phyloP scores from a whole-genome alignment of 2,329 filamentous ascomycete species.

The Fusarium sp. region DNA sequence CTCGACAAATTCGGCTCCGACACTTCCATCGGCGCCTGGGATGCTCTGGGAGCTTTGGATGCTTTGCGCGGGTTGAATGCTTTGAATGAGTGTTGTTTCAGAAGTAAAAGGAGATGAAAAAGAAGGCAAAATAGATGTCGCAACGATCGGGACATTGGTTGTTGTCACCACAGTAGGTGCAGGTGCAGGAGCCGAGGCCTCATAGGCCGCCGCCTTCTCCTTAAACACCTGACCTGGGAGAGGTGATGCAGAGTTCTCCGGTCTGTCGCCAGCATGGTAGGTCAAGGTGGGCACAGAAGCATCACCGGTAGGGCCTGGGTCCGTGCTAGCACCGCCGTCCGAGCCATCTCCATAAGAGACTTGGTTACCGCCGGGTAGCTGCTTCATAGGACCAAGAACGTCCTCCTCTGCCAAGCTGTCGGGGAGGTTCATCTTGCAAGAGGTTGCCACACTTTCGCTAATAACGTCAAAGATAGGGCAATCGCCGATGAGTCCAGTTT shows the following conservation, averaged over 20 bases:
- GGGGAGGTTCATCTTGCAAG: constrained; percentile 75
- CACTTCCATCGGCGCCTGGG: constrained; percentile 18
- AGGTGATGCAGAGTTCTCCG: constrained; percentile 49
- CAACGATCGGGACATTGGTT: constrained; percentile 13
- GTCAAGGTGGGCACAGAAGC: constrained; percentile 44
- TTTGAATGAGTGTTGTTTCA: constrained; percentile 16
- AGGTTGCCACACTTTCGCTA: constrained; percentile 64
- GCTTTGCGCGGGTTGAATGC: constrained; percentile 9
- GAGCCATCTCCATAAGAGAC: constrained; percentile 53
- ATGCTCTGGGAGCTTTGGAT: constrained; percentile 10
- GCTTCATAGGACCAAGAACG: constrained; percentile 64
- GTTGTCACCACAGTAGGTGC: constrained; percentile 24
- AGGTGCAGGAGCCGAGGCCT: constrained; percentile 31
- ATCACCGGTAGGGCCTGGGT: constrained; percentile 18
- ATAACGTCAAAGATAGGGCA: constrained; percentile 83
- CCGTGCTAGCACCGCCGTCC: constrained; percentile 15
- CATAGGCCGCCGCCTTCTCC: constrained; percentile 43
- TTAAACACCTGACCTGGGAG: constrained; percentile 60
- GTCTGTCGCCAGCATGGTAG: constrained; percentile 53
- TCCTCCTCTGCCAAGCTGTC: constrained; percentile 68
- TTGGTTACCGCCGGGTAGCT: constrained; percentile 74
- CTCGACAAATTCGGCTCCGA: constrained; percentile 26
- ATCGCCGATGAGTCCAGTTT: constrained; percentile 75
- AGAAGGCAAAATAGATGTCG: constrained; percentile 13
- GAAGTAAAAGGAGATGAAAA: constrained; percentile 16